These are phyloP conservation scores for Blastomyces silverae DNA, from an alignment of 2,329 filamentous ascomycete species.

Conservation along the genomic window DNA sequence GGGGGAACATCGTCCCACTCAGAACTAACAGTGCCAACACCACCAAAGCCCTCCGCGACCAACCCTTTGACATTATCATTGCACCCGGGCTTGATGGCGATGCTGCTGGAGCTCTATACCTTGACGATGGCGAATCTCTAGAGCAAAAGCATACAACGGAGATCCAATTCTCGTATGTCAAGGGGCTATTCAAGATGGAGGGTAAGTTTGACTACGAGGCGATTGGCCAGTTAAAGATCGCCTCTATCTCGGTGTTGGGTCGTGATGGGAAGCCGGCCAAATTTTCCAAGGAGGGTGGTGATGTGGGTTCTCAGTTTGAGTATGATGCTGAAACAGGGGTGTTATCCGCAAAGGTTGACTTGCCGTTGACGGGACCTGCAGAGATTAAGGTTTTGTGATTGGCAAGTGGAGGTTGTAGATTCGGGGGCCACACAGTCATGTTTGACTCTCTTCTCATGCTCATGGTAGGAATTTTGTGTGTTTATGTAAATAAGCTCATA, in stretches of 20 bases:
- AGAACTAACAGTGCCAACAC: conserved; percentile 51
- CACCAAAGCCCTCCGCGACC: conserved; percentile 53
- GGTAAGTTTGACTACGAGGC: conserved; percentile 19
- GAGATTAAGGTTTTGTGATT: conserved; percentile 11
- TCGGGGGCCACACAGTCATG: not conserved
- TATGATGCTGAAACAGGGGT: conserved; percentile 15
- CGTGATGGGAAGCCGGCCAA: conserved; percentile 9
- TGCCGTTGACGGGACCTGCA: conserved; percentile 15
- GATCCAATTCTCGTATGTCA: conserved; percentile 52
- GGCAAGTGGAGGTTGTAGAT: not conserved
- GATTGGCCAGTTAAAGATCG: conserved; percentile 36
- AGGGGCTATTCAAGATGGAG: conserved; percentile 32
- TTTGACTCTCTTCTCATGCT: not conserved
- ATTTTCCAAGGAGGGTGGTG: not conserved
- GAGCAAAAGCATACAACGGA: conserved; percentile 50
- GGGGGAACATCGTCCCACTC: conserved; percentile 55
- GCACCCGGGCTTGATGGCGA: conserved; percentile 56
- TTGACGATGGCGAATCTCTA: conserved; percentile 69
- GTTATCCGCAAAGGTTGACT: conserved; percentile 11
- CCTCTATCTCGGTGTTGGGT: conserved; percentile 49
- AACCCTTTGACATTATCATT: conserved; percentile 65
- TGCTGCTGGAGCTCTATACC: conserved; percentile 62
- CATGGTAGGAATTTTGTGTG: not conserved
- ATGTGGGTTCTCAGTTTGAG: conserved; percentile 6
- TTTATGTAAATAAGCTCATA: not conserved